Base-by-base conservation (phyloP, 441 rosid species). In the Theobroma grandiflorum region DNA sequence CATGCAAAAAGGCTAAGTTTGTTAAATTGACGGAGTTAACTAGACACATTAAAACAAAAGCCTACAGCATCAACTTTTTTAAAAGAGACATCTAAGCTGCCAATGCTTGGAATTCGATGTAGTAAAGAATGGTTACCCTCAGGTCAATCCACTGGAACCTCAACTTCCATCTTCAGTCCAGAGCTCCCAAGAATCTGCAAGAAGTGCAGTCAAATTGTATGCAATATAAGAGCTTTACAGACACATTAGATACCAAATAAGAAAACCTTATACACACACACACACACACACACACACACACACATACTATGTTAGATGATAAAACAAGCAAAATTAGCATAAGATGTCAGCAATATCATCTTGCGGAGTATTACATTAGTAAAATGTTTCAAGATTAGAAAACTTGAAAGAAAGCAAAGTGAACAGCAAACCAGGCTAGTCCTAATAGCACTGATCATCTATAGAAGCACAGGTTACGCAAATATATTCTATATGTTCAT, bases 141-240 rank as follows among this genome's bases (percentile, higher is more conserved):
- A 18, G 62, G 42, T 88, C 78, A 91, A 75, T 91, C 95, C 59
- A 89, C 92, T 2, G 90, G 93, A 78, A 90, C 92, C 86, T 91
- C 95, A n/a, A 88, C 93, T 81, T 90, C 95, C 92, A 90, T 89
- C 85, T 85, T 88, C 80, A 90, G 74, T 74, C 76, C 90, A 18
- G 90, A 76, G 86, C 84, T 85, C 50, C 89, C 90, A 15, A 90
- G 88, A 85, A 89, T 81, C 95, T 89, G 89, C 72, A 78, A 16
- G 53, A 26, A 80, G 45, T 50, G 52, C 40, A 37, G 62, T 50
- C 0, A 52, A 47, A 50, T 50, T 76, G 35, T n/a, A 76, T 22
- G 52, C 40, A 58, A 74, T 42, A 38, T 74, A 74, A 38, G 77
- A 38, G 76, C 50, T 53, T 53, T 61, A 37, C 47, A 72, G 64